Evolutionary conservation across 257 asterid species (phyloP), one percentile per base, ranked within the genome.

Genomic region (Rhazya stricta): DNA sequence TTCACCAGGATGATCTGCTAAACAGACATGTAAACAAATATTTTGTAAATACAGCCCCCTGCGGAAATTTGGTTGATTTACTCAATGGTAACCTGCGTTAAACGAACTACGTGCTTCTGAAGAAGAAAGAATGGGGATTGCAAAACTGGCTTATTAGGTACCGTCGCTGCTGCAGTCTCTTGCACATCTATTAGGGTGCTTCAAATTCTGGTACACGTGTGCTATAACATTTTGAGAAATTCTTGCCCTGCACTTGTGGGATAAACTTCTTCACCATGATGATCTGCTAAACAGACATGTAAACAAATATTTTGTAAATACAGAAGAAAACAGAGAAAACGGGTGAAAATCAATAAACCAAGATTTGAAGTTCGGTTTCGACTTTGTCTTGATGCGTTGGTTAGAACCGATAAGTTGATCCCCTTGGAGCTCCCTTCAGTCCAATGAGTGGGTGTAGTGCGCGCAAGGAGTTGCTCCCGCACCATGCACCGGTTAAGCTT

Each of bases 401-500:
- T 53, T 8, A 15, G 27, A 51, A 19, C 7, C 3, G 58, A 3
- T 7, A 2, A 46, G 48, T 37, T 5, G 68, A 67, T 41, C 46
- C 9, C 34, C 3, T 39, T 70, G 82, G 92, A 86, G 89, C 88
- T 86, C 88, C 90, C 92, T 88, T 88, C 89, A 81, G 63, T 84
- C 89, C 90, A 86, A 88, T 63, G 32, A 21, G 80, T 12, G 84
- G 81, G 72, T 56, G 36, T 78, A 82, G 84, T 61, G 60, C 41
- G 79, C 85, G 79, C 81, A 76, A 81, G 79, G 81, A 86, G 90
- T 86, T 84, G 86, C 90, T 88, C 92, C 88, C 92, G 32, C 78
- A 69, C 32, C 88, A 86, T 86, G 87, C 92, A 88, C 58, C 71
- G 89, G 89, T 81, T 79, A 82, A 23, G 60, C 84, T 81, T 69